A percentile compares a stretch with the other conserved stretches of the same genome.
phyloP scores from a whole-genome alignment of 176 grass and related monocot species.

The Oryza punctata region DNA sequence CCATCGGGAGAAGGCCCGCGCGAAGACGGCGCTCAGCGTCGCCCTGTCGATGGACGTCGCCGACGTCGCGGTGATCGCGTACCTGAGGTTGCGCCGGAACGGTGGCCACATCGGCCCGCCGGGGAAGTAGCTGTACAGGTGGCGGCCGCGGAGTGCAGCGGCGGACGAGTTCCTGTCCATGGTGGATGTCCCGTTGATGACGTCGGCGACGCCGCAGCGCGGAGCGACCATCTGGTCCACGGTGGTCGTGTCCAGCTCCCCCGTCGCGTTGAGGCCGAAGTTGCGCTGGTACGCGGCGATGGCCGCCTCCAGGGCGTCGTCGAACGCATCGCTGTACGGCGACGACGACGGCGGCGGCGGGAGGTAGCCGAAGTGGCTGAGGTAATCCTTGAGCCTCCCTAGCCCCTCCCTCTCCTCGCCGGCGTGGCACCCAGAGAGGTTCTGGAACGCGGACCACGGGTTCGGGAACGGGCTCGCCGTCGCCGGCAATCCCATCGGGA shows the following conservation, averaged over 20 bases:
- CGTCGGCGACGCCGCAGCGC: constrained; percentile 88
- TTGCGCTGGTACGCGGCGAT: constrained; percentile 74
- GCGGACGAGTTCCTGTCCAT: constrained; percentile 35
- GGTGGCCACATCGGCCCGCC: constrained; percentile 66
- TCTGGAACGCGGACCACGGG: constrained; percentile 84
- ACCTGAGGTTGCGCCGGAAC: constrained; percentile 52
- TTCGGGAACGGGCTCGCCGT: constrained; percentile 40
- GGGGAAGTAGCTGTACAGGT: constrained; percentile 85
- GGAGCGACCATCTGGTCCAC: constrained; percentile 65
- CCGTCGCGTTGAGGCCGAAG: constrained; percentile 73
- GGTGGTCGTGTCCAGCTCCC: constrained; percentile 63
- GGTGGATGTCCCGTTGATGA: constrained; percentile 69
- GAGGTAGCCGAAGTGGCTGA: constrained; percentile 82
- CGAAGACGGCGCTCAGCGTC: constrained; percentile 59
- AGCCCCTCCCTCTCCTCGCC: constrained; percentile 67
- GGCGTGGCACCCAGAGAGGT: constrained; percentile 78
- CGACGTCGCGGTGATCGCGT: constrained; percentile 63
- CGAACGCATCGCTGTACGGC: constrained; percentile 67
- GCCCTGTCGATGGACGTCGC: constrained; percentile 57
- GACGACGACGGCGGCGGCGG: constrained; percentile 38
- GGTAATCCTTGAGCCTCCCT: constrained; percentile 71
- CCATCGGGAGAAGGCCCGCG: constrained; percentile 74
- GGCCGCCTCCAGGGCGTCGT: constrained; percentile 54
- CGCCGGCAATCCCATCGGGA: constrained; percentile 24
- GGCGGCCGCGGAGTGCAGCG: constrained; percentile 37